phyloP scores from a whole-genome alignment of 768 basidiomycete genomes.

The Termitomyces bulborhizus region DNA sequence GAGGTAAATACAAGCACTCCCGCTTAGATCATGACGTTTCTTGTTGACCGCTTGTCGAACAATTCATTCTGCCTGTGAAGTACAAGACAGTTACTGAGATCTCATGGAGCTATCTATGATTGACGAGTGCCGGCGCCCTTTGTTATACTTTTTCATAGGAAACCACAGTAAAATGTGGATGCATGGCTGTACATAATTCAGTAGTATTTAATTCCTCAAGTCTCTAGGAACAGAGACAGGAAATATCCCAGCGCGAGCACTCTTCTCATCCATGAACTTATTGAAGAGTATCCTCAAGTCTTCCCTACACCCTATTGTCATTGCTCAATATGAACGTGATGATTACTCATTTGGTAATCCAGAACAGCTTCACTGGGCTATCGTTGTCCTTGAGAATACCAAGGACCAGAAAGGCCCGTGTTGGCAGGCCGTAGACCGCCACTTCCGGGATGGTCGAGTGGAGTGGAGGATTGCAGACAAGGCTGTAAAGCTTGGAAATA shows the following conservation, averaged over 20 bases:
- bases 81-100: neutral
- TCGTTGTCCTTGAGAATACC: neutral
- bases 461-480: conserved; percentile 1
- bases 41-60: neutral
- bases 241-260: neutral
- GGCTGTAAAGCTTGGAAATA: neutral
- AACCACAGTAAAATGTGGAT: neutral
- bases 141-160: neutral
- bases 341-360: conserved; percentile 2
- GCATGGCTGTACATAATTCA: neutral
- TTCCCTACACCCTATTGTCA: conserved; percentile 2
- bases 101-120: neutral
- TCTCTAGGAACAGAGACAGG: neutral
- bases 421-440: conserved; percentile 5
- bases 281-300: neutral
- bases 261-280: neutral
- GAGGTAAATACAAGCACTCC: neutral
- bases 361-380: conserved; percentile 7
- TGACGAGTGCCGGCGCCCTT: neutral
- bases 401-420: conserved; percentile 3
- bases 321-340: conserved; percentile 8
- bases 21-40: neutral
- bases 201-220: neutral
- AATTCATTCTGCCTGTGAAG: neutral
- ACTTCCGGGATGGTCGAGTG: conserved; percentile 1